A percentile compares a stretch with the other conserved stretches of the same genome.
These are phyloP conservation scores for Aspergillus hortae DNA, from an alignment of 2,329 filamentous ascomycete species.

Conservation along the genomic window DNA sequence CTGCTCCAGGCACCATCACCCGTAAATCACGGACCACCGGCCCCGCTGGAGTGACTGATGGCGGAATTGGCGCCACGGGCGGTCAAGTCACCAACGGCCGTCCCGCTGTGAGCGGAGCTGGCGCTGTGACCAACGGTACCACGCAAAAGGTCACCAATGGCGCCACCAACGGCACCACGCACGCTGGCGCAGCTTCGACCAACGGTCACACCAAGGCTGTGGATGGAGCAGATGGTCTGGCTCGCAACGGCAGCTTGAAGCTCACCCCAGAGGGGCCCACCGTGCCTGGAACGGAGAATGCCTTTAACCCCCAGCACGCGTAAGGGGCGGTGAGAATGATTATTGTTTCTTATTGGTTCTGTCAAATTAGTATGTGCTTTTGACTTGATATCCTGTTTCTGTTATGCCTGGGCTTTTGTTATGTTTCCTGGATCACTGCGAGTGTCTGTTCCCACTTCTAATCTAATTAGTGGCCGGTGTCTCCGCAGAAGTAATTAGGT, in stretches of 20 bases:
- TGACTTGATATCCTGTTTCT: constrained; percentile 8
- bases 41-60: constrained; percentile 30
- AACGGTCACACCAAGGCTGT: constrained; percentile 19
- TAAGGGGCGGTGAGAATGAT: constrained; percentile 1
- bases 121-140: constrained; percentile 14
- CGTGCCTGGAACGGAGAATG: constrained; percentile 13
- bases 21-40: constrained; percentile 53
- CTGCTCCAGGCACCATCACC: constrained; percentile 50
- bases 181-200: not conserved
- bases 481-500: not conserved
- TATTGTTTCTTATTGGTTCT: not conserved
- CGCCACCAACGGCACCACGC: constrained; percentile 10
- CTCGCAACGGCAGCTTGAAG: constrained; percentile 15
- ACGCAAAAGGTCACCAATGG: constrained; percentile 7
- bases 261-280: constrained; percentile 4
- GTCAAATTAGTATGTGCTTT: not conserved
- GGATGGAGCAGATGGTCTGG: constrained; percentile 31
- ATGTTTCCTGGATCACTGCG: not conserved
- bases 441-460: no score
- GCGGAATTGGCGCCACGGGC: constrained; percentile 6
- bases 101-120: constrained; percentile 10
- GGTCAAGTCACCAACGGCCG: constrained; percentile 5
- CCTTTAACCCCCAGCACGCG: constrained; percentile 22
- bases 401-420: constrained; percentile 1
- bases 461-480: no score